Evolutionary conservation across 352 stramenopile species (phyloP).

Genomic region (Globisporangium camurandrum): DNA sequence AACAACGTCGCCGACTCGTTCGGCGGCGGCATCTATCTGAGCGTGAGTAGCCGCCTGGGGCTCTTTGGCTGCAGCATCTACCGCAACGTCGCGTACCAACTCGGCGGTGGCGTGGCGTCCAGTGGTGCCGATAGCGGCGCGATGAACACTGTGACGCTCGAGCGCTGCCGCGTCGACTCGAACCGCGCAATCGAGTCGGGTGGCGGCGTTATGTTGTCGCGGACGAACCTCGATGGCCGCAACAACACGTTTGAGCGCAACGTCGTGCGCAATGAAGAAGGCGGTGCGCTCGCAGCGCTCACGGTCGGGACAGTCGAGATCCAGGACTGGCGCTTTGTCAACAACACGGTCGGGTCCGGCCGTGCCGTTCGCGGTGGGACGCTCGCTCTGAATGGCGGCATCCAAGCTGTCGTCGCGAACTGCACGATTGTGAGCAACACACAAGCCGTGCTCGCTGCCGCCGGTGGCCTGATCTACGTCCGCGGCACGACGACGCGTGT

Average conservation of each 20-base stretch:
- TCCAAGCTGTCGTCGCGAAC: conserved; percentile 17
- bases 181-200: conserved; percentile 22
- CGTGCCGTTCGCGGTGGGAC: conserved; percentile 15
- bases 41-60: conserved; percentile 10
- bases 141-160: conserved; percentile 14
- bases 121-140: conserved; percentile 2
- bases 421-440: conserved; percentile 24
- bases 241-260: conserved; percentile 19
- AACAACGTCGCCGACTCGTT: conserved; percentile 1
- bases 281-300: conserved; percentile 23
- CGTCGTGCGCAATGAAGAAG: conserved; percentile 10
- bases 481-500: conserved; percentile 24
- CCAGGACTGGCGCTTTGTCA: conserved; percentile 22
- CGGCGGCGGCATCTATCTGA: conserved; percentile 25
- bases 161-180: conserved; percentile 12
- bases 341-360: conserved; percentile 25
- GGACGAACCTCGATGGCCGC: conserved; percentile 16
- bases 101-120: conserved; percentile 20
- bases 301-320: conserved; percentile 11
- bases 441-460: conserved; percentile 15
- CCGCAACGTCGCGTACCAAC: conserved; percentile 20
- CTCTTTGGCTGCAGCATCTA: conserved; percentile 18
- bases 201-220: conserved; percentile 21
- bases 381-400: conserved; percentile 18
- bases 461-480: conserved; percentile 39